Evolutionary conservation across 73 alveolate genomes (phyloP).

Genomic region (Stentor coeruleus): DNA sequence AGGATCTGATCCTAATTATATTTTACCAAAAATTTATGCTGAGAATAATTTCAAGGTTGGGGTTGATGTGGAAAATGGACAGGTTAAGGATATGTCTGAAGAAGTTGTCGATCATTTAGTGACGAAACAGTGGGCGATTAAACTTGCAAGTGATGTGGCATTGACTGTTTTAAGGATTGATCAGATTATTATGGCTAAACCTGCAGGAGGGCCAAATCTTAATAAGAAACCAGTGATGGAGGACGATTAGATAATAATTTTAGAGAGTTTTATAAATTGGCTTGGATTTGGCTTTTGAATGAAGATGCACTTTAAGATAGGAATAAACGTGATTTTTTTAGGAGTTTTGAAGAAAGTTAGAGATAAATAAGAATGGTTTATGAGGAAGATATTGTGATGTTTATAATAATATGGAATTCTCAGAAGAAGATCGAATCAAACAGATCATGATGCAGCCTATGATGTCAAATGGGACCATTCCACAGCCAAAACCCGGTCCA

Average conservation of each 20-base stretch:
- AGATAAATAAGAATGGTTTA: no score
- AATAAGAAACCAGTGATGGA: neutral
- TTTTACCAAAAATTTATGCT: constrained; percentile 82
- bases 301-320: no score
- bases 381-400: no score
- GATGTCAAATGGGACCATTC: neutral
- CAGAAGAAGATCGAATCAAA: constrained; percentile 26
- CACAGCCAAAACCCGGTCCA: constrained; percentile 17
- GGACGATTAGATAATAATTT: neutral
- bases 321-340: no score
- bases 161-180: constrained; percentile 93
- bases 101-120: constrained; percentile 88
- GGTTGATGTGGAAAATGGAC: constrained; percentile 85
- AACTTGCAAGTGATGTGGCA: constrained; percentile 93
- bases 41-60: constrained; percentile 68
- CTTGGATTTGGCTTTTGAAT: no score
- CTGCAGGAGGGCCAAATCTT: constrained; percentile 23
- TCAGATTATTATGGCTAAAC: constrained; percentile 53
- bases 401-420: neutral
- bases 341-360: no score
- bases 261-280: neutral
- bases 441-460: constrained; percentile 23
- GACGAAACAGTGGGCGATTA: constrained; percentile 95
- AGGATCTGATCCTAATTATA: constrained; percentile 92
- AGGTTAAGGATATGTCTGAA: constrained; percentile 55